These are phyloP conservation scores for Paramecium sexaurelia DNA, from an alignment of 73 alveolate species.

Conservation along the genomic window DNA sequence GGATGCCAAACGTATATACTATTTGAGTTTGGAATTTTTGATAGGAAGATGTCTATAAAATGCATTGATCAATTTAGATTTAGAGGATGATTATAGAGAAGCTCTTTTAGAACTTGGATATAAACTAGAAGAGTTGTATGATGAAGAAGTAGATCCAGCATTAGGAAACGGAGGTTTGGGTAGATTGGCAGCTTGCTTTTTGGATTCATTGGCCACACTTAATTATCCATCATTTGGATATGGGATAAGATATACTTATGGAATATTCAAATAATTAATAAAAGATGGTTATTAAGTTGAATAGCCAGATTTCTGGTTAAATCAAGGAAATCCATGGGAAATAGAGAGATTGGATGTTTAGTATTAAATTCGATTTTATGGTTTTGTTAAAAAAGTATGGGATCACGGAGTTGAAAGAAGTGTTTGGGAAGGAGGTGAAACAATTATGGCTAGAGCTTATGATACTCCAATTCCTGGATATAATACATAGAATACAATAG, in stretches of 20 bases:
- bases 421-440: slow-evolving; percentile 98
- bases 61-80: slow-evolving; percentile 93
- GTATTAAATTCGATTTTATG: slow-evolving; percentile 95
- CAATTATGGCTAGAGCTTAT: slow-evolving; percentile 97
- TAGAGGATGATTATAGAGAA: slow-evolving; percentile 92
- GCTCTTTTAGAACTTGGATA: slow-evolving; percentile 93
- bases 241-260: slow-evolving; percentile 99
- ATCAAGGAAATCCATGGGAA: slow-evolving; percentile 99
- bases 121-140: slow-evolving; percentile 94
- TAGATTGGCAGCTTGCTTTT: slow-evolving; percentile 99
- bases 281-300: slow-evolving; percentile 97
- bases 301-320: slow-evolving; percentile 98
- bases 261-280: slow-evolving; percentile 98
- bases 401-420: slow-evolving; percentile 80
- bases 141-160: slow-evolving; percentile 99
- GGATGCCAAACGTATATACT: slow-evolving; percentile 86
- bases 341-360: slow-evolving; percentile 96
- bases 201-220: slow-evolving; percentile 98
- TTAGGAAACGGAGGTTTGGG: slow-evolving; percentile 99
- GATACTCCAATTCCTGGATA: slow-evolving; percentile 99
- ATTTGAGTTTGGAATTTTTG: slow-evolving; percentile 96
- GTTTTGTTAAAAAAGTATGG: slow-evolving; percentile 81
- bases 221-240: slow-evolving; percentile 99
- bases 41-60: slow-evolving; percentile 98
- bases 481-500: slow-evolving; percentile 97